Percentiles rank a stretch among this genome's conserved stretches.
Conservation (phyloP, 805 yeast genomes). For the Priceomyces castillae region DNA sequence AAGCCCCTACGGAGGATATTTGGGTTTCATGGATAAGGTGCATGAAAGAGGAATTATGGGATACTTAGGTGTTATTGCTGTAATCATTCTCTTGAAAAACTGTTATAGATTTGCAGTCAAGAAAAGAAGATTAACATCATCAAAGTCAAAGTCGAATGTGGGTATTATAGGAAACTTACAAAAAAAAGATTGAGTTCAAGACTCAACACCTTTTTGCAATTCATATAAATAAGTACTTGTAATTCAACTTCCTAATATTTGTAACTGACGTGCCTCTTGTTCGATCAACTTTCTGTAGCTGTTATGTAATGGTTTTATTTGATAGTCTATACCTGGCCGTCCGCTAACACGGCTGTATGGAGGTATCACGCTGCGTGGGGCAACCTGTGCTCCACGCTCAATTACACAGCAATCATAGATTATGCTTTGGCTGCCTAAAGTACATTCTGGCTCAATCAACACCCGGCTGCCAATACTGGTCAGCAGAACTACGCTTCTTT, state of each 20-base stretch:
- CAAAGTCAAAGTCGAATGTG: background rate
- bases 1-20: constrained; percentile 39
- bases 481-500: constrained; percentile 28
- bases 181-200: constrained; percentile 18
- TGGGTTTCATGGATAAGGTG: constrained; percentile 42
- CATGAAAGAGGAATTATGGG: constrained; percentile 47
- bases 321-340: constrained; percentile 31
- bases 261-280: constrained; percentile 29
- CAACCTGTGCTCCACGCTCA: constrained; percentile 39
- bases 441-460: constrained; percentile 41
- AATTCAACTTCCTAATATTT: constrained; percentile 15
- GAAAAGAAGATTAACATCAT: constrained; percentile 4
- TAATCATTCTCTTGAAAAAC: constrained; percentile 9
- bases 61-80: constrained; percentile 25
- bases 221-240: background rate
- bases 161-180: constrained; percentile 23
- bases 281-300: constrained; percentile 38
- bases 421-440: constrained; percentile 32
- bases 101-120: constrained; percentile 4
- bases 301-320: constrained; percentile 22
- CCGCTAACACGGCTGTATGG: constrained; percentile 49
- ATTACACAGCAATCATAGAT: constrained; percentile 54
- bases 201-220: background rate
- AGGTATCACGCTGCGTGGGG: constrained; percentile 46
- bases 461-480: constrained; percentile 50